Evolutionary conservation across 768 basidiomycete genomes (phyloP), one percentile per base, ranked within the genome.

Genomic region (Albatrellus ellisii): DNA sequence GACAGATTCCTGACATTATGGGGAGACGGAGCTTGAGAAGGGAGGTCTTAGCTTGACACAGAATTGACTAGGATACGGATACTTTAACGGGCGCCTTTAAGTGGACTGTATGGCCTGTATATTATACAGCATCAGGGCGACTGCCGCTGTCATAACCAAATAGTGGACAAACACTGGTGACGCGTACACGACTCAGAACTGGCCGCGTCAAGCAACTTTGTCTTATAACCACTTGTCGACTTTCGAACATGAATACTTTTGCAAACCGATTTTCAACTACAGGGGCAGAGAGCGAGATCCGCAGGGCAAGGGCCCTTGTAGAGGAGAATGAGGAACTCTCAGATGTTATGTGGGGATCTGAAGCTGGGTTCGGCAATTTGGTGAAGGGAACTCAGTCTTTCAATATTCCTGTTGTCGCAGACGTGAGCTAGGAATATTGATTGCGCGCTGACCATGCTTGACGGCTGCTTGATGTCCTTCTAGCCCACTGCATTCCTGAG

Each of bases 401-500:
- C 62, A 61, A 67, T 41, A 60, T 90, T 17, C 88, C 87, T 25
- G 64, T 73, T 34, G 71, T 89, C 12, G 60, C 81, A 55, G 81
- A 90, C 59, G 87, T 89, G 57, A 64, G 83, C 65, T 26, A 46
- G 33, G 33, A 39, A 31, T 22, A 33, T 31, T 15, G 8, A 5
- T 5, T 22, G 6, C 4, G 22, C 18, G 17, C 10, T 2, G 17
- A 21, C 18, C 39, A 35, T 17, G 42, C 15, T 9, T 24, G 9
- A 37, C 5, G 8, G 9, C 10, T 34, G 18, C 2, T 11, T 47
- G 10, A n/a, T 26, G 38, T n/a, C 12, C 8, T 25, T 36, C 2
- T 60, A 98, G 94, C 94, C 94, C 7, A 71, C 85, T 36, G 68
- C 85, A 4, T 99, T 99, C 65, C 69, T 99, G 53, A 74, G 83